phyloP scores from a whole-genome alignment of 2,329 filamentous ascomycete genomes.

The Aspergillus aculeatinus region DNA sequence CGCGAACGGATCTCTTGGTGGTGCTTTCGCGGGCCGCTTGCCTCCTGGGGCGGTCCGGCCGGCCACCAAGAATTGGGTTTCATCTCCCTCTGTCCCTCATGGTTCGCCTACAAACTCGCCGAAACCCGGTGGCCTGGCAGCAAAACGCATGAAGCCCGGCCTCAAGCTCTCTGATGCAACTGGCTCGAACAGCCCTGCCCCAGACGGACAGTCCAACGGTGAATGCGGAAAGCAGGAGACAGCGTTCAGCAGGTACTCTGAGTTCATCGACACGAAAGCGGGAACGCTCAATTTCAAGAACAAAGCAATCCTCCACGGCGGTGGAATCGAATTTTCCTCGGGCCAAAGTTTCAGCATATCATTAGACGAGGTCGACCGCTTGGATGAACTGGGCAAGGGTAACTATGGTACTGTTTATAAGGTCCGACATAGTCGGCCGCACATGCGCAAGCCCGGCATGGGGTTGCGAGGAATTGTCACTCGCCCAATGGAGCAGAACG shows the following conservation, averaged over 20 bases:
- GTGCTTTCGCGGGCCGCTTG: conserved; percentile 32
- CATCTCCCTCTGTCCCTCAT: conserved; percentile 25
- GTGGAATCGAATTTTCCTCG: conserved; percentile 88
- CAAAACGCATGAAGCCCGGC: conserved; percentile 49
- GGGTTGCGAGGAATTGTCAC: conserved; percentile 61
- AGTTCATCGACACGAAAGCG: conserved; percentile 88
- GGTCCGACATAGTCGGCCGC: conserved; percentile 77
- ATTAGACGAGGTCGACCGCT: conserved; percentile 87
- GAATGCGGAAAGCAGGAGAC: conserved; percentile 45
- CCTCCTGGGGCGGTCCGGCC: conserved; percentile 28
- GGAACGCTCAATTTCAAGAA: conserved; percentile 91
- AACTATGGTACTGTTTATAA: conserved; percentile 99
- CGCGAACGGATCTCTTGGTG: conserved; percentile 29
- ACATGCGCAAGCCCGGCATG: conserved; percentile 59
- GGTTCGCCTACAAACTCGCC: conserved; percentile 39
- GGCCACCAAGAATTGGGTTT: conserved; percentile 33
- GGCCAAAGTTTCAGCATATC: conserved; percentile 92
- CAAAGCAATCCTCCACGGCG: conserved; percentile 83
- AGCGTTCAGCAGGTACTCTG: conserved; percentile 66
- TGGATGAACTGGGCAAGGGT: conserved; percentile 93
- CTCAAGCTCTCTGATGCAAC: conserved; percentile 52
- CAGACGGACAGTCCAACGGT: conserved; percentile 33
- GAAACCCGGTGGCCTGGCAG: conserved; percentile 47
- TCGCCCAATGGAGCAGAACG: conserved; percentile 28
- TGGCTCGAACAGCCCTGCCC: conserved; percentile 48